A percentile compares a stretch with the other conserved stretches of the same genome.
Conservation (phyloP, 2,329 filamentous ascomycete species). For the Clonostachys sp. region DNA sequence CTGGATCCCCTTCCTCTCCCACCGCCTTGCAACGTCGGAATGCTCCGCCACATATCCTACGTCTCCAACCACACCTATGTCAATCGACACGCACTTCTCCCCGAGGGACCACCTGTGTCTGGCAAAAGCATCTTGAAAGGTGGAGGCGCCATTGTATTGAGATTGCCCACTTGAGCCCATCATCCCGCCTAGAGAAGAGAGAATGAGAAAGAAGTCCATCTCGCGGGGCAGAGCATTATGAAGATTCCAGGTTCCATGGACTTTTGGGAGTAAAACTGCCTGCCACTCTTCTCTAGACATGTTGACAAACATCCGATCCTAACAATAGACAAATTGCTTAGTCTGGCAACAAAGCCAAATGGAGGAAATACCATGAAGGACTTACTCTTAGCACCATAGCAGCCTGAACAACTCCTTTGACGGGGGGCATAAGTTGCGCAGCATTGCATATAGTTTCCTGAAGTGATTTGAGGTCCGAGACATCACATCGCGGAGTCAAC, state of each 20-base stretch:
- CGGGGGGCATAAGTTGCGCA: constrained; percentile 2
- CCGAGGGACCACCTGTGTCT: constrained; percentile 9
- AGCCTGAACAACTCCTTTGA: constrained; percentile 30
- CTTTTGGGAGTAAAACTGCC: constrained; percentile 18
- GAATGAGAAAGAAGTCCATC: constrained; percentile 7
- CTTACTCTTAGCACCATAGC: no score
- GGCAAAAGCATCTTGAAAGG: constrained; percentile 24
- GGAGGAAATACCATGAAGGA: no score
- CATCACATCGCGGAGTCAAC: constrained; percentile 42
- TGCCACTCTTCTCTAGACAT: constrained; percentile 19
- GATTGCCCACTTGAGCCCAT: constrained; percentile 18
- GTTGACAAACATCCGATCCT: constrained; percentile 8
- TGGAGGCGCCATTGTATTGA: constrained; percentile 25
- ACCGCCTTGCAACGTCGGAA: no score
- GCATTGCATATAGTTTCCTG: neutral
- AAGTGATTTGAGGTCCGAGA: constrained; percentile 11
- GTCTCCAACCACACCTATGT: neutral
- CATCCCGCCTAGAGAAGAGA: constrained; percentile 19
- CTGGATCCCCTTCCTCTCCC: no score
- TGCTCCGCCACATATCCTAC: no score
- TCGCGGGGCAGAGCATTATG: constrained; percentile 1
- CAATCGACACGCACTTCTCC: neutral
- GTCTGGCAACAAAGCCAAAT: no score
- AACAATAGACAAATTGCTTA: neutral
- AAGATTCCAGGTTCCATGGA: constrained; percentile 16